Conservation (phyloP, 768 basidiomycete species). For the Hygrophoropsis aurantiaca region DNA sequence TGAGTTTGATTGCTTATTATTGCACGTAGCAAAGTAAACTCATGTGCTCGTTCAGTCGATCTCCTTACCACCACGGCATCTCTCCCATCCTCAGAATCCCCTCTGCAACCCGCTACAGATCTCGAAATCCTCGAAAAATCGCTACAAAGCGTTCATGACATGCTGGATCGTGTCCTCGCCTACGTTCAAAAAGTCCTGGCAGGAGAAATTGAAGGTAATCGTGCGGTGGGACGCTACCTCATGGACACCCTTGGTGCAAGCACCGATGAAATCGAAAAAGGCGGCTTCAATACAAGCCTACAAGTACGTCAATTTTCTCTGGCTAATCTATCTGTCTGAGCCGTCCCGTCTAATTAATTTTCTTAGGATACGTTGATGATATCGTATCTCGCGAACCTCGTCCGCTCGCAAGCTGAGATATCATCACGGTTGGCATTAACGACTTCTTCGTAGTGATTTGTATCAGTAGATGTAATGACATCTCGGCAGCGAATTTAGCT, state of each 20-base stretch:
- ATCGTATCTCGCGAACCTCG: conserved; percentile 90
- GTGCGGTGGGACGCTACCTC: conserved; percentile 85
- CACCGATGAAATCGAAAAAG: conserved; percentile 67
- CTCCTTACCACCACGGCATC: conserved; percentile 57
- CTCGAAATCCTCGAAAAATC: conserved; percentile 78
- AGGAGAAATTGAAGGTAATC: conserved; percentile 78
- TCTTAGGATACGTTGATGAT: conserved; percentile 89
- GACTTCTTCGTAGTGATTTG: conserved; percentile 38
- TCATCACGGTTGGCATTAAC: conserved; percentile 84
- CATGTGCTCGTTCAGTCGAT: conserved; percentile 57
- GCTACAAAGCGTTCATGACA: conserved; percentile 63
- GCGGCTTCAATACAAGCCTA: conserved; percentile 71
- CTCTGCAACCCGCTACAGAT: conserved; percentile 59
- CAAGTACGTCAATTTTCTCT: conserved; percentile 47
- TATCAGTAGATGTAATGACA: conserved; percentile 4
- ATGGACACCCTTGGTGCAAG: conserved; percentile 82
- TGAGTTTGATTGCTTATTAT: conserved; percentile 39
- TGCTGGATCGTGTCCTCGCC: conserved; percentile 82
- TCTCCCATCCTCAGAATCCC: conserved; percentile 36
- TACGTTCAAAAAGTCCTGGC: conserved; percentile 82
- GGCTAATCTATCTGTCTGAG: background rate
- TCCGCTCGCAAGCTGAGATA: conserved; percentile 91
- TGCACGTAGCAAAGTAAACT: conserved; percentile 2
- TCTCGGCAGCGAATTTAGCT: conserved; percentile 40
- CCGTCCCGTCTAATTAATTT: conserved; percentile 5